These are phyloP conservation scores for Sphagnurus paluster DNA, from an alignment of 1,284 basidiomycete species.

Conservation along the genomic window DNA sequence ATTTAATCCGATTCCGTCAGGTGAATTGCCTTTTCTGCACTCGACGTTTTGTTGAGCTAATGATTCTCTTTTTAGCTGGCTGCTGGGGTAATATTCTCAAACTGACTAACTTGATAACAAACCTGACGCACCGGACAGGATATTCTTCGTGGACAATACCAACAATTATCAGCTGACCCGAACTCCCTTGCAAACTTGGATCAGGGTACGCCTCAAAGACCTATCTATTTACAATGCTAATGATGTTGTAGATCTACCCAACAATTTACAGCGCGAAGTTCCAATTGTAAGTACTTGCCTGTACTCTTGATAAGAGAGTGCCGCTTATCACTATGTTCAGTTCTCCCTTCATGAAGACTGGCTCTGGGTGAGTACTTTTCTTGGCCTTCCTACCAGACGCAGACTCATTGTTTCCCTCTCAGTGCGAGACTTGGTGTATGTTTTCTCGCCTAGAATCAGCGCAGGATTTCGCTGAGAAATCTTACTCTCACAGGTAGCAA, in stretches of 20 bases:
- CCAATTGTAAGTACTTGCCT: slow-evolving; percentile 69
- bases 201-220: slow-evolving; percentile 57
- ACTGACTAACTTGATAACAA: slow-evolving; percentile 1
- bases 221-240: neutral
- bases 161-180: slow-evolving; percentile 90
- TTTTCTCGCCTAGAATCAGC: neutral
- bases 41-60: slow-evolving; percentile 1
- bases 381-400: no score
- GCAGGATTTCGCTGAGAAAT: slow-evolving; percentile 4
- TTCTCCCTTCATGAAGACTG: slow-evolving; percentile 87
- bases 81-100: slow-evolving; percentile 62
- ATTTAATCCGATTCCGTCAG: slow-evolving; percentile 93
- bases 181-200: slow-evolving; percentile 94
- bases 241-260: slow-evolving; percentile 73
- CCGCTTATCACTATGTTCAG: slow-evolving; percentile 37
- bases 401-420: neutral
- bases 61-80: slow-evolving; percentile 52
- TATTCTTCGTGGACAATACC: slow-evolving; percentile 89
- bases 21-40: slow-evolving; percentile 34
- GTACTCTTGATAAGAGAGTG: neutral
- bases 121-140: slow-evolving; percentile 50
- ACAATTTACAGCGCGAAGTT: slow-evolving; percentile 85
- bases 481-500: slow-evolving; percentile 59
- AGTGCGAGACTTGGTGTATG: slow-evolving; percentile 90
- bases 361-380: slow-evolving; percentile 72